Evolutionary conservation across 768 basidiomycete genomes (phyloP), one percentile per base, ranked within the genome.

Genomic region (Cantharellus anzutake): DNA sequence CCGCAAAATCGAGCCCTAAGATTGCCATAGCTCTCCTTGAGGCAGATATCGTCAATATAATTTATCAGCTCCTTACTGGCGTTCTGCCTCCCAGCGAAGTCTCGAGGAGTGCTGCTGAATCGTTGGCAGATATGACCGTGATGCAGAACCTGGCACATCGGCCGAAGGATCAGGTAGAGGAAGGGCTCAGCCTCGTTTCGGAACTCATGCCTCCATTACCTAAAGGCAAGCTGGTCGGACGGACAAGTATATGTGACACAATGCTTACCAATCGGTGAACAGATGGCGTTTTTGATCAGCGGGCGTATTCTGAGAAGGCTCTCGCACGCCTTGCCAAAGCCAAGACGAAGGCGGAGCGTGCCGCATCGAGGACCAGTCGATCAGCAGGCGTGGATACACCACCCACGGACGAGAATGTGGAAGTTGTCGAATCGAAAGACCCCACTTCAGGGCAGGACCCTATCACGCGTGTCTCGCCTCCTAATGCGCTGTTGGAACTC

Each of bases 221-320:
- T 0, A 91, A 87, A 80, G 91, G 91, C 87, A 65, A 41, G 72
- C 67, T 44, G 37, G 42, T 52, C 14, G 35, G 11, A 11, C 29
- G 11, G 11, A 38, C 48, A 37, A 11, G 35, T 34, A 2, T 44
- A 20, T 29, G 11, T 57, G 3, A 16, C 16, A 11, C 29, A 4
- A 29, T 29, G 20, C 20, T 29, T 29, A 29, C 20, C 20, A 29
- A 29, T 29, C 2, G 41, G 35, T 29, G 61, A 51, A 16, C 65
- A 88, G 94, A 97, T 70, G 94, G 96, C 29, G 87, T 97, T 4
- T 98, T 98, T 70, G 93, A 98, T 68, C 81, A 88, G 66, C 90
- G 86, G 65, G 74, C 75, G 0, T 96, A 94, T 66, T 86, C 88
- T 0, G 93, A 96, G 71, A 93, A 90, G 67, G 79, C 84, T 2